Conservation (phyloP, 495 filamentous ascomycete species). For the Aspergillus sclerotioniger region DNA sequence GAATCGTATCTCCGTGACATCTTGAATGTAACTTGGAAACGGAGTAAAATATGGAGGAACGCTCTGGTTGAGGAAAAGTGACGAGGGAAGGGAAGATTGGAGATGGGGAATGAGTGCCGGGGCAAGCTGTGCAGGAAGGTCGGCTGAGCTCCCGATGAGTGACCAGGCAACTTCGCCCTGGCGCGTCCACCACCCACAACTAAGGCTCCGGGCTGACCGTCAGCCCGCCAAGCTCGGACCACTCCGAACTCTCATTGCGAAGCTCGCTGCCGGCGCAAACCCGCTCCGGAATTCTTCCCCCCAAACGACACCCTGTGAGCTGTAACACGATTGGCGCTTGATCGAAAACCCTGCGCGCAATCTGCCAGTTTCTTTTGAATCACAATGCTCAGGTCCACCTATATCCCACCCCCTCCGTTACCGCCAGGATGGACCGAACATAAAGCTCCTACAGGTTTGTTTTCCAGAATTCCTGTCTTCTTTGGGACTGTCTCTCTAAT, state of each 20-base stretch:
- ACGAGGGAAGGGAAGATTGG: slow-evolving; percentile 11
- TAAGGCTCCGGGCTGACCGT: not conserved
- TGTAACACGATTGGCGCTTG: not conserved
- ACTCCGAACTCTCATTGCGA: slow-evolving; percentile 33
- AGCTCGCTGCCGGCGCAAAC: slow-evolving; percentile 19
- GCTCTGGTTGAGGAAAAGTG: slow-evolving; percentile 3
- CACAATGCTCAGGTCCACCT: slow-evolving; percentile 45
- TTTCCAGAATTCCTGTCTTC: not conserved
- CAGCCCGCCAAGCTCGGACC: slow-evolving; percentile 48
- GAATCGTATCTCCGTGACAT: slow-evolving; percentile 99
- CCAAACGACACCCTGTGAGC: not conserved
- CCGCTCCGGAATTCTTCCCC: slow-evolving; percentile 11
- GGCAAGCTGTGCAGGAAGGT: slow-evolving; percentile 29
- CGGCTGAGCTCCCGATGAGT: slow-evolving; percentile 28
- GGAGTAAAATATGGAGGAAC: slow-evolving; percentile 9
- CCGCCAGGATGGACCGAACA: slow-evolving; percentile 89
- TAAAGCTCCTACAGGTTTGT: slow-evolving; percentile 76
- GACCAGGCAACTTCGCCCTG: slow-evolving; percentile 48
- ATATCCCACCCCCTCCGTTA: slow-evolving; percentile 54
- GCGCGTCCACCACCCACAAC: slow-evolving; percentile 38
- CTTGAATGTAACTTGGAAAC: slow-evolving; percentile 28
- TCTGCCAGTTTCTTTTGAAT: not conserved
- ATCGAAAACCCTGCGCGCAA: not conserved
- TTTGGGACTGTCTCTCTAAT: slow-evolving; percentile 12
- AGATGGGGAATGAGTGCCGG: slow-evolving; percentile 23